Conservation (phyloP, 2,329 filamentous ascomycete species). For the Alternaria sp. region DNA sequence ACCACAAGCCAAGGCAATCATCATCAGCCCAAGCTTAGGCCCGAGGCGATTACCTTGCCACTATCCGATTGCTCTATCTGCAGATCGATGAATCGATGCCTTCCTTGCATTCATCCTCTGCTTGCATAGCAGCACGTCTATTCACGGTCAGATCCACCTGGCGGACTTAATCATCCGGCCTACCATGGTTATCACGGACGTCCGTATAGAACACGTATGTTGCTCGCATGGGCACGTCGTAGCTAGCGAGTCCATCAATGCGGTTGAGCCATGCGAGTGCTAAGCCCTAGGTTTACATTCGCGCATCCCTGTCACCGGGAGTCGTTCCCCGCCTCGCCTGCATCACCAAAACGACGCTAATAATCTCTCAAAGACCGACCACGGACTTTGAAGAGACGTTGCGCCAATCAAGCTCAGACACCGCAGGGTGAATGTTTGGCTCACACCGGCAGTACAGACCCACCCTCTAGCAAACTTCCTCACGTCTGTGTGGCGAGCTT, state of each 20-base stretch:
- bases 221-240: slow-evolving; percentile 2
- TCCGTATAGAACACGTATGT: slow-evolving; percentile 2
- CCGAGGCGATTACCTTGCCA: not conserved
- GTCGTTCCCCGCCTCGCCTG: slow-evolving; percentile 20
- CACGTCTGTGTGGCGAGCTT: not conserved
- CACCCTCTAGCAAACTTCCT: slow-evolving; percentile 9
- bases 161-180: slow-evolving; percentile 2
- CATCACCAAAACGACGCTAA: slow-evolving; percentile 17
- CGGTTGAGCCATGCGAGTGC: slow-evolving; percentile 18
- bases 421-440: slow-evolving; percentile 14
- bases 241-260: slow-evolving; percentile 15
- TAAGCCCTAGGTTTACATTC: slow-evolving; percentile 9
- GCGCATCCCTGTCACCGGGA: slow-evolving; percentile 17
- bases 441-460: slow-evolving; percentile 11
- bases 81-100: not conserved
- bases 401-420: slow-evolving; percentile 18
- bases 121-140: not conserved
- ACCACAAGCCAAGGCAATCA: not conserved
- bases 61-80: slow-evolving; percentile 2
- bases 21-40: not conserved
- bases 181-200: slow-evolving; percentile 6
- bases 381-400: slow-evolving; percentile 18
- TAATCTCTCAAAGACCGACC: slow-evolving; percentile 13
- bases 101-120: not conserved
- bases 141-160: not conserved